A percentile compares a stretch with the other conserved stretches of the same genome.
Conservation (phyloP, 139 green algal species). For the Picochlorum sp. region DNA sequence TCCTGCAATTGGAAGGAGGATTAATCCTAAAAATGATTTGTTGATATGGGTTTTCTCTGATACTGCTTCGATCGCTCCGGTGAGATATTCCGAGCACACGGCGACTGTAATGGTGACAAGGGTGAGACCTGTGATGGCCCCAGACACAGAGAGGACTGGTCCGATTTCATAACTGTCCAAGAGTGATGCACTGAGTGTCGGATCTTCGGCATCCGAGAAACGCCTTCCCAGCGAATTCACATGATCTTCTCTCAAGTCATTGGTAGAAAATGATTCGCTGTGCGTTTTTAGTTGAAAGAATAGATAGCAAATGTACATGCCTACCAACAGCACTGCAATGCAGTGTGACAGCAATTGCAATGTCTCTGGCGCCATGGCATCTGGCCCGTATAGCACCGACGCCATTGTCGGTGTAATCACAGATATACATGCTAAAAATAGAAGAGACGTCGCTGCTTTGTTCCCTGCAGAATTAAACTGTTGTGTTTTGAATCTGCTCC, state of each 20-base stretch:
- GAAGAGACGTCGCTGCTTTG: constrained; percentile 59
- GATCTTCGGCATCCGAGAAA: neutral
- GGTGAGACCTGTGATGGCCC: constrained; percentile 39
- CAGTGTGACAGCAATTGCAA: constrained; percentile 42
- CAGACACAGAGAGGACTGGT: constrained; percentile 52
- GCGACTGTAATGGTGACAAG: constrained; percentile 65
- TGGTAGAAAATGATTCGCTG: constrained; percentile 31
- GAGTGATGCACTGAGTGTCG: neutral
- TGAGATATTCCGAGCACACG: constrained; percentile 66
- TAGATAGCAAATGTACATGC: constrained; percentile 70
- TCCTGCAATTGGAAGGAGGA: constrained; percentile 79
- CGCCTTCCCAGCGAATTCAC: no score
- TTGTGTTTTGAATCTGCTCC: constrained; percentile 58
- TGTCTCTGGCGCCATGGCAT: constrained; percentile 18
- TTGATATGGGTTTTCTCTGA: constrained; percentile 51
- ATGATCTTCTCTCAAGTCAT: neutral
- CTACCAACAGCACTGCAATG: constrained; percentile 51
- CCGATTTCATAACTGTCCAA: constrained; percentile 23
- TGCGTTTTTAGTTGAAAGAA: constrained; percentile 78
- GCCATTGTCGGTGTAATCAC: constrained; percentile 65
- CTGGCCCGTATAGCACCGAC: constrained; percentile 22
- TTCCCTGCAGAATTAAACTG: constrained; percentile 61
- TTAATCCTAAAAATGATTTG: constrained; percentile 65
- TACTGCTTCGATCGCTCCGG: constrained; percentile 63
- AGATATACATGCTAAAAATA: constrained; percentile 71